Percentiles rank a stretch among this genome's conserved stretches.
Conservation (phyloP, 2,329 filamentous ascomycete genomes). For the Teratosphaeriaceae sp. region DNA sequence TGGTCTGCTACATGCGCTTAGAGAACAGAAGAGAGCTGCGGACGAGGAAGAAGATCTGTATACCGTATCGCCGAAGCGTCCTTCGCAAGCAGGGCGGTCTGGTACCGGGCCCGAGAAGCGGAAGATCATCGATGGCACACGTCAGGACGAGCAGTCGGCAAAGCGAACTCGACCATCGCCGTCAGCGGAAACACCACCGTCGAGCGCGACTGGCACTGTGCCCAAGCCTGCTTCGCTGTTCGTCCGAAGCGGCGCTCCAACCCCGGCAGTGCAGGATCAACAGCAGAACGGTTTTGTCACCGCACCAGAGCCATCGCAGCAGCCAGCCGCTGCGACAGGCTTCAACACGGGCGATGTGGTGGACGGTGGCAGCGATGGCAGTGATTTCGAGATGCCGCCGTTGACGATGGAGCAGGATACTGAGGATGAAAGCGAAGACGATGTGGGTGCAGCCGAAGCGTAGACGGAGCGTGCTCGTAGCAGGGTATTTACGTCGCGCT, state of each 20-base stretch:
- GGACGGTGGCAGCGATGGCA: conserved; percentile 19
- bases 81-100: not conserved
- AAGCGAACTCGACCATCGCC: conserved; percentile 19
- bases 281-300: conserved; percentile 8
- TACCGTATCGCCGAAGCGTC: conserved; percentile 3
- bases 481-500: not conserved
- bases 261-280: conserved; percentile 4
- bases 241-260: conserved; percentile 3
- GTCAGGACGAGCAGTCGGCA: conserved; percentile 4
- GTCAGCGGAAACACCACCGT: conserved; percentile 7
- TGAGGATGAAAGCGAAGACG: conserved; percentile 15
- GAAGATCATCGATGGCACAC: not conserved
- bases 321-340: not conserved
- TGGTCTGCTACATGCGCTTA: conserved; percentile 9
- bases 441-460: conserved; percentile 3
- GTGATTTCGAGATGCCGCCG: conserved; percentile 31
- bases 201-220: conserved; percentile 3
- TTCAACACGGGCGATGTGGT: conserved; percentile 7
- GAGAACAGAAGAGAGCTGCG: conserved; percentile 3
- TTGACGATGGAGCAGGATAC: conserved; percentile 28
- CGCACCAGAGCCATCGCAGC: conserved; percentile 8
- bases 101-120: not conserved
- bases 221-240: conserved; percentile 10
- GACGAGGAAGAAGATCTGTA: conserved; percentile 5
- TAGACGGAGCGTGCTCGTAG: too few relatives aligned